Conservation (phyloP, 2,329 filamentous ascomycete species). For the Sporothrix pseudoabietina region DNA sequence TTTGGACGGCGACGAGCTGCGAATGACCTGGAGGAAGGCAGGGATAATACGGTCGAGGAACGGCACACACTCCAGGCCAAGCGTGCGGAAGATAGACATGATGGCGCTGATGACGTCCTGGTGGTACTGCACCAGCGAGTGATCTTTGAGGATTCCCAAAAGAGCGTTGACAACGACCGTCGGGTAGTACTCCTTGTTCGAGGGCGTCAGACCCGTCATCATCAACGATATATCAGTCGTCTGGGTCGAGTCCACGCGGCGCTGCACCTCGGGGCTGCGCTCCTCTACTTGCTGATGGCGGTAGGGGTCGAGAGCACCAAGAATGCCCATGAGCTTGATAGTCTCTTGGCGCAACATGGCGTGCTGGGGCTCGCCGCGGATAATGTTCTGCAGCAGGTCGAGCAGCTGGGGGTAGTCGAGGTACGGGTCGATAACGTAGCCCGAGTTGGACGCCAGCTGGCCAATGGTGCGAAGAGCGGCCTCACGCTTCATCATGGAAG, state of each 20-base stretch:
- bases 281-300: constrained; percentile 93
- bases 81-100: constrained; percentile 97
- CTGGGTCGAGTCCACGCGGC: constrained; percentile 62
- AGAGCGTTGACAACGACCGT: constrained; percentile 97
- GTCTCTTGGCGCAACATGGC: constrained; percentile 87
- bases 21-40: constrained; percentile 87
- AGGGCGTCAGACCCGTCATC: constrained; percentile 95
- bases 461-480: constrained; percentile 88
- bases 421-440: constrained; percentile 96
- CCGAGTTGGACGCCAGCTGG: constrained; percentile 91
- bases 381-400: constrained; percentile 89
- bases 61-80: constrained; percentile 92
- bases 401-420: constrained; percentile 92
- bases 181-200: constrained; percentile 97
- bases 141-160: constrained; percentile 87
- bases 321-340: constrained; percentile 92
- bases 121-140: constrained; percentile 86
- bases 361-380: constrained; percentile 83
- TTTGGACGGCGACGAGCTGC: constrained; percentile 72
- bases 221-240: constrained; percentile 94
- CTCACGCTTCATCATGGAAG: constrained; percentile 85
- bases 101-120: constrained; percentile 94
- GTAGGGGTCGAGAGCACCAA: constrained; percentile 93
- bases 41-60: constrained; percentile 94
- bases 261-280: constrained; percentile 78